phyloP scores from a whole-genome alignment of 2,329 filamentous ascomycete species.

The Endoconidiophora polonica region DNA sequence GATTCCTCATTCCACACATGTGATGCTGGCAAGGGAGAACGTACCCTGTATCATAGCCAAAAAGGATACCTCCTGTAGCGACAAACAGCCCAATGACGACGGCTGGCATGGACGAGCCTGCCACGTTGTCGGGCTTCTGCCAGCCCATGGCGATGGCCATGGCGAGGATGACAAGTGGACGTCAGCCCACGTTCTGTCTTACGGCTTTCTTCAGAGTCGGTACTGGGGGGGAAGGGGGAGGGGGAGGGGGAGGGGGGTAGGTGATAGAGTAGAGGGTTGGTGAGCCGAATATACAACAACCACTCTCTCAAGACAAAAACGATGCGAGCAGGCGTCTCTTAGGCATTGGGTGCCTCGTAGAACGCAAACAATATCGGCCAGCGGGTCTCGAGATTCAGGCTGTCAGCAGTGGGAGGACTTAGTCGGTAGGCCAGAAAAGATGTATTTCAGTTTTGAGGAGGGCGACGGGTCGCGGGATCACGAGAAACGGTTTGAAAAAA shows the following conservation, averaged over 20 bases:
- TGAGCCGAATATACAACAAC: not conserved
- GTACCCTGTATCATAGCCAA: conserved; percentile 56
- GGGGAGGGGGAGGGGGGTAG: too few relatives aligned
- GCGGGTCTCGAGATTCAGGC: too few relatives aligned
- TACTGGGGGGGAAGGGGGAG: too few relatives aligned
- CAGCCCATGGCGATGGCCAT: conserved; percentile 53
- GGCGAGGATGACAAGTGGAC: conserved; percentile 29
- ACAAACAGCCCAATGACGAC: conserved; percentile 59
- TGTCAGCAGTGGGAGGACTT: too few relatives aligned
- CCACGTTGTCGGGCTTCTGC: conserved; percentile 60
- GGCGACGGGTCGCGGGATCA: not conserved
- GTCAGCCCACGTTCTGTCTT: conserved; percentile 26
- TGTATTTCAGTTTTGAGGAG: not conserved
- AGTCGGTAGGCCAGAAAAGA: too few relatives aligned
- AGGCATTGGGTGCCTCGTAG: conserved; percentile 1
- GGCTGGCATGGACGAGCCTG: conserved; percentile 54
- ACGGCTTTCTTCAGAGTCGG: not conserved
- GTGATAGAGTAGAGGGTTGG: not conserved
- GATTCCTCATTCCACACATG: too few relatives aligned
- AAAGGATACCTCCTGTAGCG: conserved; percentile 50
- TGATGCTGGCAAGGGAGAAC: conserved; percentile 15
- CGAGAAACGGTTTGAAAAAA: not conserved
- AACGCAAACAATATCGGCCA: not conserved
- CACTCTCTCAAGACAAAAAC: not conserved
- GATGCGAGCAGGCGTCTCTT: not conserved